Evolutionary conservation across 108 stramenopile genomes (phyloP).

Genomic region (Stephanodiscus triporus): DNA sequence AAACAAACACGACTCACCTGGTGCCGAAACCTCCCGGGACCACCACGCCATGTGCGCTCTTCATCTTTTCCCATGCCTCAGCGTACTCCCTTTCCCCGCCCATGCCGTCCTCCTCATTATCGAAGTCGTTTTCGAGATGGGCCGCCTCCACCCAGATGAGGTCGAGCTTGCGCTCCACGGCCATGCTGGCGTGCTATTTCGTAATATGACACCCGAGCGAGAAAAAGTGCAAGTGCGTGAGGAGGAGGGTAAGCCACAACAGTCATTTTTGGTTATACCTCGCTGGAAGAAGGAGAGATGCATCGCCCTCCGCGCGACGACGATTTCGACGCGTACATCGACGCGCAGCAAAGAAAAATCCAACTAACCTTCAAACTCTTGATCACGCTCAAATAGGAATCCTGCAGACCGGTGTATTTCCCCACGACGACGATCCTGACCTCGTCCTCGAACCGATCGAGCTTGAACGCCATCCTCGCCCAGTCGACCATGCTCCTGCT

Average conservation of each 20-base stretch:
- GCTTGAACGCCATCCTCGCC: conserved; percentile 85
- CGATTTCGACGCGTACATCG: no score
- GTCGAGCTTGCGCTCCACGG: conserved; percentile 82
- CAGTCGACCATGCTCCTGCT: conserved; percentile 80
- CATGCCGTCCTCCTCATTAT: conserved; percentile 27
- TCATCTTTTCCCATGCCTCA: conserved; percentile 69
- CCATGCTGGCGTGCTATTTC: conserved; percentile 88
- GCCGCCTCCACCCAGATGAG: conserved; percentile 96
- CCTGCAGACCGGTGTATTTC: conserved; percentile 95
- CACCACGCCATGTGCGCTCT: conserved; percentile 68
- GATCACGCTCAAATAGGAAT: conserved; percentile 95
- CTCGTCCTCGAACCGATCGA: conserved; percentile 75
- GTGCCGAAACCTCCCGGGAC: conserved; percentile 94
- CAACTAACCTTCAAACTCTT: conserved; percentile 88
- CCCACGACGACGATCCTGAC: conserved; percentile 96
- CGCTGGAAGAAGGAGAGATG: neutral
- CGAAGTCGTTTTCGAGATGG: conserved; percentile 73
- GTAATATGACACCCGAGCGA: neutral
- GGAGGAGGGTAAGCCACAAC: neutral
- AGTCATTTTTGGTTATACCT: neutral
- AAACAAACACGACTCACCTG: conserved; percentile 58
- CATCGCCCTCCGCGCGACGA: neutral
- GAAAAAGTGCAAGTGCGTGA: neutral
- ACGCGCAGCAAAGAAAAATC: neutral
- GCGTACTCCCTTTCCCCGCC: conserved; percentile 56